Evolutionary conservation across 257 asterid genomes (phyloP), one percentile per base, ranked within the genome.

Genomic region (Fraxinus americana): DNA sequence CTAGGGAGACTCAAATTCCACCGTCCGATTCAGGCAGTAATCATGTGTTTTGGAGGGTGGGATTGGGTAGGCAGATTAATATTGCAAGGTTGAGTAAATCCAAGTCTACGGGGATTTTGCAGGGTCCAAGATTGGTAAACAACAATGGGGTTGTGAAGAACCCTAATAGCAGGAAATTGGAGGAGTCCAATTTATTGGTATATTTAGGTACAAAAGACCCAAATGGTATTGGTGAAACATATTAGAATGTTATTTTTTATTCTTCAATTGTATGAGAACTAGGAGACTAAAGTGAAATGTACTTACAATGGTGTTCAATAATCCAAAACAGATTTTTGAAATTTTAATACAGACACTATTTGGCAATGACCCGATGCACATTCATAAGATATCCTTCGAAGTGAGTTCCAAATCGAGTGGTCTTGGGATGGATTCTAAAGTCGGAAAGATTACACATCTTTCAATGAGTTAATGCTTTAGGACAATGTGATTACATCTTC

Each of bases 21-120:
- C 85, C 87, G 85, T 81, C 54, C 3, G 95, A 88, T 86, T 0
- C 66, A 7, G 77, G 39, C 23, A 61, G 27, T 2, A 73, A 39
- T 25, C 77, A 75, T 8, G 21, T 13, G 2, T 70, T 27, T 12
- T 29, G 78, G 76, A 85, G 83, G 59, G 80, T 27, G 36, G 96
- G 92, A 82, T 90, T 85, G 73, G 84, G 78, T 77, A 71, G 84
- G 89, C 88, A 79, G 88, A 85, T 84, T 79, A 77, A 87, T 45
- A 86, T 81, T 35, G 91, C 86, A 34, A 91, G 86, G 86, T 75
- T 90, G 78, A 87, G 82, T 10, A 92, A 88, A 84, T 92, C 97
- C 48, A 90, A 88, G 79, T 92, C 97, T 32, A 80, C 82, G 91
- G 97, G 96, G 63, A 81, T 90, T 82, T 34, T 88, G 77, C 90